These are phyloP conservation scores for Gracilaria gracilis DNA, from an alignment of 23 red algal species.

Conservation along the genomic window DNA sequence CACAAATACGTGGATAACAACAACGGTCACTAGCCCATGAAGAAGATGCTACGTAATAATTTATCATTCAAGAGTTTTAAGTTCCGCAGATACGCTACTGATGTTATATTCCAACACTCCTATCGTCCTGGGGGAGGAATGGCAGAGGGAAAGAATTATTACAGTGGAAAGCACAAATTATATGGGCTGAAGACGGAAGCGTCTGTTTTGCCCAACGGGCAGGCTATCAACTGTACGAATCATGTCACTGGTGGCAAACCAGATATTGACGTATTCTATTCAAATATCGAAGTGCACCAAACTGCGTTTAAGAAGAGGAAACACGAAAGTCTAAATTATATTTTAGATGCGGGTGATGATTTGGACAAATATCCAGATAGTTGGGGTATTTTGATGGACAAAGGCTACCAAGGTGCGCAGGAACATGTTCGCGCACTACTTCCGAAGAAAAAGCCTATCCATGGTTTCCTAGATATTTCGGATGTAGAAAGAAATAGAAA, in stretches of 20 bases:
- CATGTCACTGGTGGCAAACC: background rate
- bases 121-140: background rate
- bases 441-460: constrained; percentile 15
- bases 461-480: background rate
- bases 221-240: background rate
- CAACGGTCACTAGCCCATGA: no score
- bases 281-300: background rate
- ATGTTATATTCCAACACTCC: background rate
- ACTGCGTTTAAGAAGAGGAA: background rate
- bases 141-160: constrained; percentile 6
- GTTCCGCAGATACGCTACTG: background rate
- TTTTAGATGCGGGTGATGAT: background rate
- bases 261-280: background rate
- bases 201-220: background rate
- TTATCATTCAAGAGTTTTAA: no score
- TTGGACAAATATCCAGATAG: background rate
- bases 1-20: no score
- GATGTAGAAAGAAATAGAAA: background rate
- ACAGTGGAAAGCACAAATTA: background rate
- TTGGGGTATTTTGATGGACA: constrained; percentile 16
- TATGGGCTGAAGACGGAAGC: background rate
- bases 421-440: constrained; percentile 2
- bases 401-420: constrained; percentile 16
- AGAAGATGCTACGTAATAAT: no score
- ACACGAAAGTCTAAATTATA: background rate